Evolutionary conservation across 331 rosid genomes (phyloP).

Genomic region (Malus hybrid): DNA sequence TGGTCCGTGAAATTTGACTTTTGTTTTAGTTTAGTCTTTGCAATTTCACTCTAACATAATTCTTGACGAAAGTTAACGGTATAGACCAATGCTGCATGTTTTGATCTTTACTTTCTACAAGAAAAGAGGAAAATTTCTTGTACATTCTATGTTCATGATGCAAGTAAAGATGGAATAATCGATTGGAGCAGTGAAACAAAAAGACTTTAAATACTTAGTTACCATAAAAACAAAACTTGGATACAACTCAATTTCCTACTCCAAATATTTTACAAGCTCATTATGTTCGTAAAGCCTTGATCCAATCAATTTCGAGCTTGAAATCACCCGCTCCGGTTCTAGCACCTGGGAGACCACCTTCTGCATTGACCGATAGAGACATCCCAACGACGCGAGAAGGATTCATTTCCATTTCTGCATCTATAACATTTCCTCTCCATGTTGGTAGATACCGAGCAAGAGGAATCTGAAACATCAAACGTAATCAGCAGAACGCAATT

Average conservation of each 20-base stretch:
- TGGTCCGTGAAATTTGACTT: no score
- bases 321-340: constrained; percentile 76
- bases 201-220: background rate
- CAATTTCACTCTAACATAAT: no score
- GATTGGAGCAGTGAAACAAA: no score
- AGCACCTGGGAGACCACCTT: constrained; percentile 69
- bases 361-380: constrained; percentile 82
- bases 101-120: no score
- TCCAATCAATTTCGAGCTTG: constrained; percentile 72
- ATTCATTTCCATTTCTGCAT: constrained; percentile 74
- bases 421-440: constrained; percentile 88
- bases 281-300: constrained; percentile 60
- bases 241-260: background rate
- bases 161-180: background rate
- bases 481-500: background rate
- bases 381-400: constrained; percentile 75
- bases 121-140: no score
- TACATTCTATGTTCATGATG: background rate
- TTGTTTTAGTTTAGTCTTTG: no score
- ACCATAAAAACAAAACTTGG: background rate
- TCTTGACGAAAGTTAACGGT: no score
- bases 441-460: constrained; percentile 79
- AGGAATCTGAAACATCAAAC: constrained; percentile 57
- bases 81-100: no score
- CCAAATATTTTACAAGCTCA: constrained; percentile 6